Evolutionary conservation across 169 alveolate species (phyloP), one percentile per base, ranked within the genome.

Genomic region (Cryptosporidium baileyi): DNA sequence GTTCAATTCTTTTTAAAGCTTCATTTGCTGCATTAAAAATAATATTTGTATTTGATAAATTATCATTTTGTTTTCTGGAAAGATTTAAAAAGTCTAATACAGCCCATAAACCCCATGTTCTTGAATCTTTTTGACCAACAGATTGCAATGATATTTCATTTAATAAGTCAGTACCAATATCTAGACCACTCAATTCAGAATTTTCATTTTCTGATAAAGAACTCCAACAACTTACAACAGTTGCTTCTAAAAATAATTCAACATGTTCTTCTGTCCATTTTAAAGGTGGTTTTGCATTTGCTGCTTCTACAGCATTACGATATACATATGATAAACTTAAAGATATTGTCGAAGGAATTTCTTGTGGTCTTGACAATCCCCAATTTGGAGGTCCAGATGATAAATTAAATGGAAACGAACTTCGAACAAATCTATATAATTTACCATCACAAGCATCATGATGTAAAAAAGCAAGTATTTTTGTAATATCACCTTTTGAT

Each of bases 371-470:
- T 15, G 74, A 74, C 19, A 74, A 41, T 9, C 85, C 85, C 85
- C 85, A 74, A 41, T 74, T 57, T 3, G 85, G 85, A 74, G 85
- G 85, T 1, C 74, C 85, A 19, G 85, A 74, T 19, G 85, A 74
- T 32, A 74, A 36, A 74, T 74, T 74, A 22, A 74, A 74, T 26
- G 85, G 85, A 22, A 74, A 74, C 7, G 85, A 74, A 41, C 85
- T 74, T n/a, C 85, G 49, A n/a, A 74, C 85, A 19, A 74, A 24
- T 26, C 85, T 74, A 51, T 74, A 74, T 57, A 74, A 57, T 51
- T 74, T 74, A 13, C 85, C 85, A 74, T 74, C 85, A 19, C 85
- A 74, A 0, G 85, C 85, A 36, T 74, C 85, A 36, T 74, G 85
- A 32, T 74, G 85, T 24, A 74, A 34, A 34, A 74, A 74, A 11